These are phyloP conservation scores for Leptographium lundbergii DNA, from an alignment of 2,329 filamentous ascomycete species.

Conservation along the genomic window DNA sequence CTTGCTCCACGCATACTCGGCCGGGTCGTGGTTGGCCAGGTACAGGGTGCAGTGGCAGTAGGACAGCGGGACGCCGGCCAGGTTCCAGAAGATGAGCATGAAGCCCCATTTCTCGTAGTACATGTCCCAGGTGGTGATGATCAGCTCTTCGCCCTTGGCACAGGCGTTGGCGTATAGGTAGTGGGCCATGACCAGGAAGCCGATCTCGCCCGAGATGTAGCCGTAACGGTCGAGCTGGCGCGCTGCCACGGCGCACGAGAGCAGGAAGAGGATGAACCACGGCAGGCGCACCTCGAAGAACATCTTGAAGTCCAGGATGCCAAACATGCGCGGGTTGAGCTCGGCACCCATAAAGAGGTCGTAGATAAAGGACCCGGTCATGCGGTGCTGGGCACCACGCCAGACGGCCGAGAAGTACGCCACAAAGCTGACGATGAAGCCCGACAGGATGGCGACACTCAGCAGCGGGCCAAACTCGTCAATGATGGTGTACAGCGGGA, in stretches of 20 bases:
- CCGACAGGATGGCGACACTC: conserved; percentile 84
- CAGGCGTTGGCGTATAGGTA: conserved; percentile 76
- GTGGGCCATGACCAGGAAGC: conserved; percentile 65
- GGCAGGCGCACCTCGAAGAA: conserved; percentile 78
- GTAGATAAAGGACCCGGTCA: conserved; percentile 73
- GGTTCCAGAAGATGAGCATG: conserved; percentile 84
- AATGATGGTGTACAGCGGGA: conserved; percentile 82
- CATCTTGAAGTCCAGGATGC: conserved; percentile 83
- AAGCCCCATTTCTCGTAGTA: conserved; percentile 84
- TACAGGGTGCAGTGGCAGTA: conserved; percentile 80
- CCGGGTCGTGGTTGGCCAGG: conserved; percentile 61
- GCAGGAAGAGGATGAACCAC: conserved; percentile 72
- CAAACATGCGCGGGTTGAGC: conserved; percentile 76
- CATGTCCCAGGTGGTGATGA: conserved; percentile 76
- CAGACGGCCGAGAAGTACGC: conserved; percentile 77
- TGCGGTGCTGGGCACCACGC: conserved; percentile 77
- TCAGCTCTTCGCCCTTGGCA: conserved; percentile 71
- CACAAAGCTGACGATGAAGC: conserved; percentile 68
- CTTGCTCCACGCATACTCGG: conserved; percentile 54
- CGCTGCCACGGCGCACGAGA: conserved; percentile 55
- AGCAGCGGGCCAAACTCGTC: conserved; percentile 92
- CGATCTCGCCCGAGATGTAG: conserved; percentile 61
- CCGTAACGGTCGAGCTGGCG: conserved; percentile 68
- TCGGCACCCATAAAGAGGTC: conserved; percentile 90
- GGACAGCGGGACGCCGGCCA: conserved; percentile 66